Conservation (phyloP, 2,329 filamentous ascomycete species). For the Orbilia oligospora region DNA sequence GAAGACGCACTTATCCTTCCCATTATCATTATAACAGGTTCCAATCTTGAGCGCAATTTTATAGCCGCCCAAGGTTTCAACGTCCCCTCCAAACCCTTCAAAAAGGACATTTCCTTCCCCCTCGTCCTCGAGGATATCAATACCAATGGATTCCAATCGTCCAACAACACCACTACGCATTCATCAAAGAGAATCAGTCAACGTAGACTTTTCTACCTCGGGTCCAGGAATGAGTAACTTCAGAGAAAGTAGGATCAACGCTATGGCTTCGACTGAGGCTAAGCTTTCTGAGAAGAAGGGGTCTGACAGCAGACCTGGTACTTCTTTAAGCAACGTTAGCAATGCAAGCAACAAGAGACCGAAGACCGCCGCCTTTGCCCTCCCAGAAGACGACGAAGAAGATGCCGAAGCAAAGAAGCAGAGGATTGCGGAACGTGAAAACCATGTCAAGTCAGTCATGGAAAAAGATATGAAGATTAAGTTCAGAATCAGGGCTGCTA, state of each 20-base stretch:
- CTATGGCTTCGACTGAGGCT: conserved; percentile 84
- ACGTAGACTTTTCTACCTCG: conserved; percentile 35
- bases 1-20: conserved; percentile 69
- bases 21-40: conserved; percentile 68
- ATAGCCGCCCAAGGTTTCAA: conserved; percentile 43
- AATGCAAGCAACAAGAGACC: conserved; percentile 75
- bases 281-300: conserved; percentile 71
- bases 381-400: conserved; percentile 90
- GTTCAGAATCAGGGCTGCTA: conserved; percentile 80
- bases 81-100: conserved; percentile 35
- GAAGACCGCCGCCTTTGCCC: conserved; percentile 84
- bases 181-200: conserved; percentile 49
- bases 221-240: conserved; percentile 38
- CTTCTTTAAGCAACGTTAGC: conserved; percentile 36
- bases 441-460: conserved; percentile 66
- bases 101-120: conserved; percentile 5
- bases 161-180: conserved; percentile 53
- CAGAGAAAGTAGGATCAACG: conserved; percentile 71
- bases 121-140: conserved; percentile 18
- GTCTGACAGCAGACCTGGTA: conserved; percentile 76
- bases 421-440: conserved; percentile 25
- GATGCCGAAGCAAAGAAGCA: conserved; percentile 66
- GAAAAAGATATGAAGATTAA: conserved; percentile 81
- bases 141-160: conserved; percentile 45
- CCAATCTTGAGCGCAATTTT: conserved; percentile 56